These are phyloP conservation scores for Chalciporus sp. DNA, from an alignment of 1,284 basidiomycete species.

Conservation along the genomic window DNA sequence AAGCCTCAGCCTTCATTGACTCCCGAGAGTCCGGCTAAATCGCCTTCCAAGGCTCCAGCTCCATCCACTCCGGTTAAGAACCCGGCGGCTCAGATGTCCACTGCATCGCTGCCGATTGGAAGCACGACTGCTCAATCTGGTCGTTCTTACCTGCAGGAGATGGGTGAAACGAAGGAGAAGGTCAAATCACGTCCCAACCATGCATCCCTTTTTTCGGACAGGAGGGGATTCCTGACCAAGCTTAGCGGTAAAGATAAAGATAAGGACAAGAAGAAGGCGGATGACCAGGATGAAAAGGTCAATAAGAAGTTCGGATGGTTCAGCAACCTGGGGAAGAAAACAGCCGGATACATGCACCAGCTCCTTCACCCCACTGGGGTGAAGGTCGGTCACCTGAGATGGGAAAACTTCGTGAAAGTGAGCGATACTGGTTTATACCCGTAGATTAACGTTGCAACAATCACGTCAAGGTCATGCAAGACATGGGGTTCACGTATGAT, in stretches of 20 bases:
- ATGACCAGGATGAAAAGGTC: constrained; percentile 36
- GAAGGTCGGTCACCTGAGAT: constrained; percentile 68
- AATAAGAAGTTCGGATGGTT: constrained; percentile 55
- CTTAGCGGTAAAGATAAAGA: constrained; percentile 43
- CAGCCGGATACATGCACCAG: constrained; percentile 61
- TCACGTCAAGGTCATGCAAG: constrained; percentile 62
- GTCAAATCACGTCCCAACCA: constrained; percentile 67
- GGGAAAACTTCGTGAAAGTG: constrained; percentile 68
- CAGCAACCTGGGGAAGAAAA: constrained; percentile 58
- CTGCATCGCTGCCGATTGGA: constrained; percentile 50
- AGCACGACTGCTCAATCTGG: constrained; percentile 61
- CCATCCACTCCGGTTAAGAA: constrained; percentile 27
- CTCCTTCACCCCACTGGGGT: constrained; percentile 59
- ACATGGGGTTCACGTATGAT: constrained; percentile 74
- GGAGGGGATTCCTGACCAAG: constrained; percentile 52
- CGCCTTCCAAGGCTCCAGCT: constrained; percentile 20
- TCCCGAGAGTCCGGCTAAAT: constrained; percentile 19
- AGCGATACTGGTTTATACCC: neutral
- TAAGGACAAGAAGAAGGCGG: constrained; percentile 42
- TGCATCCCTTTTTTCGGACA: constrained; percentile 51
- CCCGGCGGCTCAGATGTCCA: constrained; percentile 39
- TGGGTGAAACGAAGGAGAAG: constrained; percentile 57
- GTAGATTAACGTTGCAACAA: neutral
- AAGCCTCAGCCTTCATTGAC: constrained; percentile 17
- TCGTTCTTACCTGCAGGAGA: constrained; percentile 64